Evolutionary conservation across 306 rosid genomes (phyloP).

Genomic region (Lathyrus tuberosus): DNA sequence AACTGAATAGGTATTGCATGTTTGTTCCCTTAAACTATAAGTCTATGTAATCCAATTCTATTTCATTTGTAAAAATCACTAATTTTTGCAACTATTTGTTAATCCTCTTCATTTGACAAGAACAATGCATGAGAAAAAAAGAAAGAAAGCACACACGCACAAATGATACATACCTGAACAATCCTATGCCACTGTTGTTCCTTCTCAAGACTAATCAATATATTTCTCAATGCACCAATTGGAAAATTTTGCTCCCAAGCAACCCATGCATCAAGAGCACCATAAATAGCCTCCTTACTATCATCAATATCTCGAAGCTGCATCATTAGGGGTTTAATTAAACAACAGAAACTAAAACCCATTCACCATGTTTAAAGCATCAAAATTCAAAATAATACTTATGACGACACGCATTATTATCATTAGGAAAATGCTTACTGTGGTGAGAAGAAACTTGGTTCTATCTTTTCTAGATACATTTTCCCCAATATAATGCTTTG

Average conservation of each 20-base stretch:
- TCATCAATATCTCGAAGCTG: conserved; percentile 75
- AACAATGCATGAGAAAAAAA: conserved; percentile 16
- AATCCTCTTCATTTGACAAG: neutral
- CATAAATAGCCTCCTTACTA: conserved; percentile 79
- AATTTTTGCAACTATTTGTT: conserved; percentile 2
- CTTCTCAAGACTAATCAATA: conserved; percentile 70
- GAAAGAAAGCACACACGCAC: conserved; percentile 3
- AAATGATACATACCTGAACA: conserved; percentile 63
- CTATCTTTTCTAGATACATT: conserved; percentile 50
- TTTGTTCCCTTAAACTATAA: too few species aligned
- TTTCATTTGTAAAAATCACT: neutral
- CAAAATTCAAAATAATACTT: neutral
- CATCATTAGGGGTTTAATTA: conserved; percentile 36
- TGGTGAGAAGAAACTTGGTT: conserved; percentile 41
- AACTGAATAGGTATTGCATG: too few species aligned
- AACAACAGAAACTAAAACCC: conserved; percentile 22
- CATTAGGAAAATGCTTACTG: conserved; percentile 36
- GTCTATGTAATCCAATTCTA: neutral
- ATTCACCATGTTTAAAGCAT: neutral
- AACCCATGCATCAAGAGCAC: conserved; percentile 93
- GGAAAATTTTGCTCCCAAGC: conserved; percentile 92
- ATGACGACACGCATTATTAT: neutral
- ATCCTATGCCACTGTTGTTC: conserved; percentile 89
- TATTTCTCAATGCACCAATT: conserved; percentile 59
- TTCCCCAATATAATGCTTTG: conserved; percentile 41